Base-by-base conservation (phyloP, 345 rosid genomes). In the Populus simonii region DNA sequence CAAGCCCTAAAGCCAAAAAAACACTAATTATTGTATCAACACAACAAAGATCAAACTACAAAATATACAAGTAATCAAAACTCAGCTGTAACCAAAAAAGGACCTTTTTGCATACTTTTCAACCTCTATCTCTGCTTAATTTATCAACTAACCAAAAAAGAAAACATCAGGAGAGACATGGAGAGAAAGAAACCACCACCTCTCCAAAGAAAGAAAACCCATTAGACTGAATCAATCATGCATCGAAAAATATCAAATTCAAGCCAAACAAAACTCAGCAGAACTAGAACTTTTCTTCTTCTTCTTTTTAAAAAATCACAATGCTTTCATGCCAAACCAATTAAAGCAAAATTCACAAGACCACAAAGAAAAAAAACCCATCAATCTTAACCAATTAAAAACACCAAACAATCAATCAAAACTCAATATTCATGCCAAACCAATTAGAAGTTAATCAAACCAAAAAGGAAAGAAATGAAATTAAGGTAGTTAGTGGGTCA, bases 181-280 rank as follows among this genome's bases (percentile, higher is more conserved):
- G 62, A 41, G 43, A 38, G 27, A 29, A 33, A 31, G 22, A 11
- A 5, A 47, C 10, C 29, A 73, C 70, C 11, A 74, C 66, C 84
- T 72, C 17, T 47, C 23, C 55, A 38, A 22, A n/a, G 69, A 59
- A 75, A 68, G 80, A 63, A 71, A 78, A 41, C 78, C 70, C 76
- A 63, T 39, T 72, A 39, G 22, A 39, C 12, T 18, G 70, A 20
- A 47, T 47, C 45, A 62, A 75, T 71, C 49, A 59, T 16, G 72
- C 69, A 75, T 36, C 6, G 18, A 66, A 38, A 66, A 12, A 15
- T 45, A 66, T 18, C 65, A 49, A 79, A 67, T 43, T 31, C 33
- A 68, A 83, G 73, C 68, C 27, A 59, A 59, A 62, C 39, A 73
- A 12, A 79, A 53, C 55, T 59, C 27, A 22, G 66, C 23, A 51